Base-by-base conservation (phyloP, 192 early-diverging fungal species). In the Podila epigama region DNA sequence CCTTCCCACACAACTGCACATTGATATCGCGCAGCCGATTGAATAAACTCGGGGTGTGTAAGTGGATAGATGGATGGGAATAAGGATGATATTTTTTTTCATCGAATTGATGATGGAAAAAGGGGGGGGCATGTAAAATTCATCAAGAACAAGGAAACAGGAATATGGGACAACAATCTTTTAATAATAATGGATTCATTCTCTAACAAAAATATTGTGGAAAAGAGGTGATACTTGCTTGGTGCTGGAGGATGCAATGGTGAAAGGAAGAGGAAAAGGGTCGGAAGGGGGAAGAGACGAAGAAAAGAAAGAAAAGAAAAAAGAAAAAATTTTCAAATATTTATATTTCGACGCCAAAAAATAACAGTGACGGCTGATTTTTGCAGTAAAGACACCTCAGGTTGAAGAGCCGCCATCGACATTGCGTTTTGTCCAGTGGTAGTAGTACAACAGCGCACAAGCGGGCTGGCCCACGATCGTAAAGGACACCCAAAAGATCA, bases 381-480 rank as follows among this genome's bases (percentile, higher is more conserved):
- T n/a, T n/a, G n/a, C n/a, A n/a, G n/a, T n/a, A n/a, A n/a, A n/a
- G n/a, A n/a, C n/a, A n/a, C n/a, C n/a, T n/a, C n/a, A n/a, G n/a
- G n/a, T n/a, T n/a, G n/a, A n/a, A n/a, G n/a, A n/a, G n/a, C 52
- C 52, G 11, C 25, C 52, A 16, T 54, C 52, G 27, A 54, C 29
- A 54, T 54, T 20, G 33, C 36, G 65, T 53, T 77, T 77, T 0
- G 72, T 77, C 73, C 66, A 77, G 61, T 87, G 86, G 69, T 92
- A 91, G 69, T 91, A 93, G 69, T 93, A 93, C 66, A 89, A 75
- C 11, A 92, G 79, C 9, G 89, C 89, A 58, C 88, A 86, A 11
- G 90, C 85, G 20, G 92, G 92, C 79, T 93, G 92, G 20, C 92
- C 92, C 11, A 94, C 85, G 42, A 94, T 89, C 44, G 91, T 92